These are phyloP conservation scores for Podospora pseudocomata DNA, from an alignment of 495 filamentous ascomycete genomes.

Conservation along the genomic window DNA sequence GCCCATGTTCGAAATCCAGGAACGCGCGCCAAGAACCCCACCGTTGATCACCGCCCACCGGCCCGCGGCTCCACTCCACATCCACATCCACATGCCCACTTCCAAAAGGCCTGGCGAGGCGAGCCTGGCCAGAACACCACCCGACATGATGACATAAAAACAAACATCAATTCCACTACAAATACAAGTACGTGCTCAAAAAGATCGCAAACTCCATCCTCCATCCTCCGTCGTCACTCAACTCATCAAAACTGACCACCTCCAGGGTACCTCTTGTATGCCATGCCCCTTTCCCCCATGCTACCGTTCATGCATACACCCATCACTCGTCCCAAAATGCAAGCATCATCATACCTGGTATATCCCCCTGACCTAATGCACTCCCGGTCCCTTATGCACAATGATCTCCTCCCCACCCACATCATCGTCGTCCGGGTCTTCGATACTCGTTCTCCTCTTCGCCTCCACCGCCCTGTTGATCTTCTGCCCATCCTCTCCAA, in stretches of 20 bases:
- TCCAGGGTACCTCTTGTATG: neutral
- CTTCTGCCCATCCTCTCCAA: conserved; percentile 42
- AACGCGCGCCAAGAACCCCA: conserved; percentile 1
- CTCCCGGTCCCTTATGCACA: conserved; percentile 17
- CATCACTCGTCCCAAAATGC: neutral
- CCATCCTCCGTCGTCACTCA: neutral
- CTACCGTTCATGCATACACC: neutral
- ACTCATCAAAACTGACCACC: neutral
- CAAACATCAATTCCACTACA: conserved; percentile 18
- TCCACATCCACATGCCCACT: conserved; percentile 1
- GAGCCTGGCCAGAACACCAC: neutral
- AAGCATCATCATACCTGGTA: neutral
- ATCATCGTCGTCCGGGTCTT: conserved; percentile 56
- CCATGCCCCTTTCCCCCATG: conserved; percentile 1
- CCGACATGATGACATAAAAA: neutral
- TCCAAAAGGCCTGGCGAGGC: neutral
- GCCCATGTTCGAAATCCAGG: neutral
- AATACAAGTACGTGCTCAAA: conserved; percentile 19
- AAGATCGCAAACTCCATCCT: neutral
- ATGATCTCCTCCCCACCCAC: conserved; percentile 17
- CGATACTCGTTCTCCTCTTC: conserved; percentile 51
- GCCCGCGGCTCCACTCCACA: neutral
- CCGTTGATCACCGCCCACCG: neutral
- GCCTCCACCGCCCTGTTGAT: conserved; percentile 51
- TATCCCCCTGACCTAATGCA: conserved; percentile 10